Evolutionary conservation across 371 early-diverging fungal genomes (phyloP).

Genomic region (Phascolomyces articulosus): DNA sequence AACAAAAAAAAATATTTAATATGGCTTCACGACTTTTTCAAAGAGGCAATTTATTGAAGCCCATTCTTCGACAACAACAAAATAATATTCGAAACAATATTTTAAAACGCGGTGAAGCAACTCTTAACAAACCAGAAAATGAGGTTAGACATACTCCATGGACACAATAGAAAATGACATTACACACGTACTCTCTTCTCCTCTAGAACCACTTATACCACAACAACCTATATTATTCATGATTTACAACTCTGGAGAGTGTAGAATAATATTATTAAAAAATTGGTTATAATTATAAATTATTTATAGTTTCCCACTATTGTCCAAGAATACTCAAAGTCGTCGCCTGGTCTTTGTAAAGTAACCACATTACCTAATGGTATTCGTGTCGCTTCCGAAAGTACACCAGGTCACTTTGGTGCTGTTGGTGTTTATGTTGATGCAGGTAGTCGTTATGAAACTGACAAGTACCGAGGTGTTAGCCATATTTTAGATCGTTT

Average conservation of each 20-base stretch:
- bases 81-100: background rate
- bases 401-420: slow-evolving; percentile 87
- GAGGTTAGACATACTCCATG: background rate
- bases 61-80: slow-evolving; percentile 1
- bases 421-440: slow-evolving; percentile 90
- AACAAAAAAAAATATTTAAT: background rate
- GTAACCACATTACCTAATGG: slow-evolving; percentile 88
- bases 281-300: background rate
- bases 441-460: slow-evolving; percentile 89
- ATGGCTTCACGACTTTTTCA: slow-evolving; percentile 1
- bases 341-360: slow-evolving; percentile 40
- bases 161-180: background rate
- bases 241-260: too few relatives aligned
- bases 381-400: slow-evolving; percentile 81
- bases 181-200: background rate
- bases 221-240: too few relatives aligned
- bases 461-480: slow-evolving; percentile 69
- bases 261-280: too few relatives aligned
- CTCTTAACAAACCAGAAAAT: background rate
- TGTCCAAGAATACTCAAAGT: slow-evolving; percentile 50
- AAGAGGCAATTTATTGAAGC: background rate
- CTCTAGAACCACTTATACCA: background rate
- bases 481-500: slow-evolving; percentile 89
- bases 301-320: slow-evolving; percentile 30
- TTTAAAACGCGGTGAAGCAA: background rate